Evolutionary conservation across 73 alveolate species (phyloP).

Genomic region (Symbiodinium natans): DNA sequence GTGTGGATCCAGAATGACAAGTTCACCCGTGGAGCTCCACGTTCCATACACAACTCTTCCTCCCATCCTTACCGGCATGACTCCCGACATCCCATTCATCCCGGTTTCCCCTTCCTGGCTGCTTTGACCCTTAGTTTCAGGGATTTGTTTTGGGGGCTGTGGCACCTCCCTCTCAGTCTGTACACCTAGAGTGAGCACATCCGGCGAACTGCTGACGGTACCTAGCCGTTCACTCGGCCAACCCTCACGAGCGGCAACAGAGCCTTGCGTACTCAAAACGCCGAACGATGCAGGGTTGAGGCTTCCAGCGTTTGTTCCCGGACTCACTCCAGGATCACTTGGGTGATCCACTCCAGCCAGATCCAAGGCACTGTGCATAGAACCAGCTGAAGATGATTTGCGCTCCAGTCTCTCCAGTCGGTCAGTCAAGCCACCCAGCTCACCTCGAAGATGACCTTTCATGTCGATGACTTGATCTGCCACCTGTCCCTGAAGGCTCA

Average conservation of each 20-base stretch:
- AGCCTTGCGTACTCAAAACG: neutral
- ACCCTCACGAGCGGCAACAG: neutral
- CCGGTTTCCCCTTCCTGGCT: neutral
- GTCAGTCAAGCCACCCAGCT: neutral
- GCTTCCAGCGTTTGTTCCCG: neutral
- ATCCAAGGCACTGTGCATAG: neutral
- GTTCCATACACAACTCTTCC: neutral
- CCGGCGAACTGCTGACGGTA: neutral
- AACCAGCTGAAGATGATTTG: neutral
- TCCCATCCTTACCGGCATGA: neutral
- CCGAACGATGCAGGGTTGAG: neutral
- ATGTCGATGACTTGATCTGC: neutral
- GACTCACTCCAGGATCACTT: neutral
- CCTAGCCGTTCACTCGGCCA: neutral
- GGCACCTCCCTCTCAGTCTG: neutral
- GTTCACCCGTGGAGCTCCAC: neutral
- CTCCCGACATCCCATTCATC: neutral
- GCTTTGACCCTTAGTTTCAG: neutral
- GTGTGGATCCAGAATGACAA: neutral
- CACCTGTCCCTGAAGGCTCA: neutral
- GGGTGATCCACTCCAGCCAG: neutral
- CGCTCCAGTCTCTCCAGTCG: neutral
- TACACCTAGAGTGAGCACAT: no score
- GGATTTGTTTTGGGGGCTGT: neutral
- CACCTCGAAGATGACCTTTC: neutral